Conservation (phyloP, 371 early-diverging fungal genomes). For the Mortierella sp. region DNA sequence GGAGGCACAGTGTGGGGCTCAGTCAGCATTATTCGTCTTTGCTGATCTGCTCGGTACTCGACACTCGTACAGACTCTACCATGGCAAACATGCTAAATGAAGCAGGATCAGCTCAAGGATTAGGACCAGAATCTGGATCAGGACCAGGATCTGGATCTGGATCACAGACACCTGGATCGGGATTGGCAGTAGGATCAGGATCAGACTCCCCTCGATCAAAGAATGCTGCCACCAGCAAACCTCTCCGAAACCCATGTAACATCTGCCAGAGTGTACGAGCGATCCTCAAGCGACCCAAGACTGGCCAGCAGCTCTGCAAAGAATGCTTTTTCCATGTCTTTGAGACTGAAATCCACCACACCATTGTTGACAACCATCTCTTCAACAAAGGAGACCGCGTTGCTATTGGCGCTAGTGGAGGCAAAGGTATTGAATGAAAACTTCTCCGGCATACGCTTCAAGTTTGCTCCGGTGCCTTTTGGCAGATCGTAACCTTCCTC, state of each 20-base stretch:
- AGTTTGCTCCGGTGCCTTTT: background rate
- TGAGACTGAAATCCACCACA: slow-evolving; percentile 97
- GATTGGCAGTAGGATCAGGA: no score
- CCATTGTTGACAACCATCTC: slow-evolving; percentile 85
- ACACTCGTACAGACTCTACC: no score
- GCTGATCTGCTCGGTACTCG: no score
- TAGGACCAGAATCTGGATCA: no score
- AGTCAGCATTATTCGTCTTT: no score
- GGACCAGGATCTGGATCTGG: no score
- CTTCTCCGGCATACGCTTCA: background rate
- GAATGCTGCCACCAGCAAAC: slow-evolving; percentile 10
- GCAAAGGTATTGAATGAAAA: slow-evolving; percentile 80
- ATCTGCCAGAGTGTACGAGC: slow-evolving; percentile 68
- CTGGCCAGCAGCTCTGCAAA: slow-evolving; percentile 92
- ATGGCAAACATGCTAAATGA: no score
- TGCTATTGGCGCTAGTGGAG: slow-evolving; percentile 98
- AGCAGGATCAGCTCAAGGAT: no score
- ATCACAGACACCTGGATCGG: no score
- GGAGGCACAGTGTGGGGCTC: no score
- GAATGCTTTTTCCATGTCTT: slow-evolving; percentile 95
- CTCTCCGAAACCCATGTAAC: slow-evolving; percentile 47
- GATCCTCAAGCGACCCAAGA: slow-evolving; percentile 94
- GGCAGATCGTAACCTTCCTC: background rate
- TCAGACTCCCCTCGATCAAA: no score
- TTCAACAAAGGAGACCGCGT: slow-evolving; percentile 93